Conservation (phyloP, 1,139 yeast genomes). For the Cylindricascospora bacillispora region DNA sequence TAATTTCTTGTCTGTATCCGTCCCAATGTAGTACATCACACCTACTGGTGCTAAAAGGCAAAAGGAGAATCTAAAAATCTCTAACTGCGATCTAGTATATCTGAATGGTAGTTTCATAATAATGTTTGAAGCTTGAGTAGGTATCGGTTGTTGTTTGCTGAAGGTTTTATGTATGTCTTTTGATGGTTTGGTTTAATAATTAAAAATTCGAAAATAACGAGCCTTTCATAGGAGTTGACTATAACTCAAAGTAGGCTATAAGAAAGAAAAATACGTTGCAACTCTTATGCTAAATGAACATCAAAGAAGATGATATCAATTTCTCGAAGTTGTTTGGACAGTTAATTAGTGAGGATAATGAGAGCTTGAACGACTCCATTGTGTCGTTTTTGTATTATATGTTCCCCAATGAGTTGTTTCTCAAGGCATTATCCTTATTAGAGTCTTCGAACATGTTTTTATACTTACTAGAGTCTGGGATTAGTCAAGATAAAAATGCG, state of each 20-base stretch:
- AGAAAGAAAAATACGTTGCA: too few species aligned
- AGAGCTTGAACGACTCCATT: conserved; percentile 17
- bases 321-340: conserved; percentile 16
- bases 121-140: not conserved
- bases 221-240: too few species aligned
- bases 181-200: too few species aligned
- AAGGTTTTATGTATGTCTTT: too few species aligned
- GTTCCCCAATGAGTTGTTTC: conserved; percentile 23
- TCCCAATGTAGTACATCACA: conserved; percentile 86
- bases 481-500: not conserved
- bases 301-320: conserved; percentile 7
- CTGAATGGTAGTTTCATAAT: conserved; percentile 19
- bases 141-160: too few species aligned
- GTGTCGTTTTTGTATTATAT: conserved; percentile 22
- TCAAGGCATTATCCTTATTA: conserved; percentile 21
- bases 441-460: conserved; percentile 24
- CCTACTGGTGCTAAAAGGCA: conserved; percentile 76
- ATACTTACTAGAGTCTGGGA: conserved; percentile 10
- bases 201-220: too few species aligned
- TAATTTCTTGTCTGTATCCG: conserved; percentile 77
- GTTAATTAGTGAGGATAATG: conserved; percentile 11
- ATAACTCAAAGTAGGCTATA: too few species aligned
- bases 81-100: conserved; percentile 45
- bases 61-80: conserved; percentile 68
- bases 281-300: too few species aligned